Evolutionary conservation across 2,329 filamentous ascomycete genomes (phyloP).

Genomic region (Neofusicoccum parvum): DNA sequence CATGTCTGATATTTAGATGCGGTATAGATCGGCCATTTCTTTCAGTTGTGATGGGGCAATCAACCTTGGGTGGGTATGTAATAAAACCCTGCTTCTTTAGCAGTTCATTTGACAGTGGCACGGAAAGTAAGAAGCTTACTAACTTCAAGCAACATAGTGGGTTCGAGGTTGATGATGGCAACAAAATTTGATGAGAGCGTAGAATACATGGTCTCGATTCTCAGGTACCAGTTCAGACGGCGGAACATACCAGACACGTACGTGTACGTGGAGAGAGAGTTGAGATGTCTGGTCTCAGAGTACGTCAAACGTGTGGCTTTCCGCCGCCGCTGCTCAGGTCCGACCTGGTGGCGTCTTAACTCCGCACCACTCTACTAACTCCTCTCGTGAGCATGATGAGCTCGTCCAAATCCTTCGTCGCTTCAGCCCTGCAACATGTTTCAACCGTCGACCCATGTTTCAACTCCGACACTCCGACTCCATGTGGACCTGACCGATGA

Average conservation of each 20-base stretch:
- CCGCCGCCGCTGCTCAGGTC: not conserved
- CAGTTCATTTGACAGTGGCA: not conserved
- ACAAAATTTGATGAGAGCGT: not conserved
- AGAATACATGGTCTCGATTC: not conserved
- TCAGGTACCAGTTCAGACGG: not conserved
- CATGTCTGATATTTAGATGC: not conserved
- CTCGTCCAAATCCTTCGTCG: not conserved
- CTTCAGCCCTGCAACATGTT: conserved; percentile 1
- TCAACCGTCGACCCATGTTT: not conserved
- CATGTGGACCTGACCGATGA: not conserved
- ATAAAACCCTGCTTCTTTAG: not conserved
- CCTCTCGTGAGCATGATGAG: not conserved
- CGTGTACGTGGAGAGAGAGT: too few species aligned
- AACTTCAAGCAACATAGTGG: not conserved
- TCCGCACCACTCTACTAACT: not conserved
- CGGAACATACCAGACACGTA: not conserved
- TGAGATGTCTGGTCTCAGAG: not conserved
- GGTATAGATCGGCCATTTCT: not conserved
- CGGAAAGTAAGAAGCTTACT: not conserved
- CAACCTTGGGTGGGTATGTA: not conserved
- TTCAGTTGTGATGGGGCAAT: not conserved
- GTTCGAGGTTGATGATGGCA: not conserved
- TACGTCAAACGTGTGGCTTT: not conserved
- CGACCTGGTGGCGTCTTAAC: not conserved
- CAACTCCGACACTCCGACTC: not conserved